Base-by-base conservation (phyloP, 202 grass and related monocot genomes). In the Eragrostis tef region DNA sequence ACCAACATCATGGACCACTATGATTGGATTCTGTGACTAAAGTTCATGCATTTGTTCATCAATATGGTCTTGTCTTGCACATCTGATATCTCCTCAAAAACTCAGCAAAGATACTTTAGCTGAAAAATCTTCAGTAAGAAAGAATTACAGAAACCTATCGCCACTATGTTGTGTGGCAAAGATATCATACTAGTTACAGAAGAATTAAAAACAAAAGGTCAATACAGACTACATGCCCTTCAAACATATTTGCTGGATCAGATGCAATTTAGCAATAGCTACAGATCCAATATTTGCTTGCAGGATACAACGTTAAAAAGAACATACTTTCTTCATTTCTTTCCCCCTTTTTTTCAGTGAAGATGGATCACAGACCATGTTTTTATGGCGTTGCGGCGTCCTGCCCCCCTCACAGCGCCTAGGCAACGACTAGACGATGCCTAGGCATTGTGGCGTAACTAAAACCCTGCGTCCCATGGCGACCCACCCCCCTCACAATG, bases 261-360 rank as follows among this genome's bases (percentile, higher is more conserved):
- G 48, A 26, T 78, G 41, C 57, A 78, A 31, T 77, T 68, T 59
- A 29, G 27, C 15, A 53, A n/a, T 72, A 72, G 39, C 54, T 24
- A 26, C 34, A 26, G 67, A 34, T 49, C 9, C 36, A 89, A 64
- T 57, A 43, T 50, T 31, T 13, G 7, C 20, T 57, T 81, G 46
- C 17, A 17, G 84, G 15, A 47, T 39, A 68, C 54, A 58, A 64
- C 10, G 5, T n/a, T 15, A 27, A 17, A 89, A 34, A 57, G 7
- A 57, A 19, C 16, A 66, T 67, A 6, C 78, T 12, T 79, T 70
- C 9, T 16, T 58, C 4, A 8, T 31, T 67, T 53, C 3, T 61
- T 67, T 34, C 31, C 41, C n/a, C n/a, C n/a, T n/a, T n/a, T n/a
- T n/a, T n/a, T n/a, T n/a, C n/a, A n/a, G n/a, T n/a, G n/a, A n/a